Conservation (phyloP, 2,329 filamentous ascomycete species). For the Thelonectria blattea region DNA sequence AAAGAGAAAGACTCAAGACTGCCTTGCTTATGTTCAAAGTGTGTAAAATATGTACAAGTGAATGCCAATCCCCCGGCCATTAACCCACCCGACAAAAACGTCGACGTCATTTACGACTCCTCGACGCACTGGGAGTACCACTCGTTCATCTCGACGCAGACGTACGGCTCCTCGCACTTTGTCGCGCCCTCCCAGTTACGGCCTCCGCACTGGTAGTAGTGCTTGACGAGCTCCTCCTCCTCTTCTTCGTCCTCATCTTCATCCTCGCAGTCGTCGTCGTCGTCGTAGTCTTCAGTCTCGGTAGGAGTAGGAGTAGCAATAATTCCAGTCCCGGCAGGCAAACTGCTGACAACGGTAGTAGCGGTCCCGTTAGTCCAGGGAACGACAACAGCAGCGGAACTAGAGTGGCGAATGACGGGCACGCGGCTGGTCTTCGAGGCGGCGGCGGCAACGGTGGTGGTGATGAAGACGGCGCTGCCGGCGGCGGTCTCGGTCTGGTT, state of each 20-base stretch:
- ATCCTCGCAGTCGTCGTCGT: conserved; percentile 2
- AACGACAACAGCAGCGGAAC: conserved; percentile 20
- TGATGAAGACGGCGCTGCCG: background rate
- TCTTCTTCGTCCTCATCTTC: background rate
- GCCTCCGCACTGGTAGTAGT: conserved; percentile 34
- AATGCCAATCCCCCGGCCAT: conserved; percentile 12
- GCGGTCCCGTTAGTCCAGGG: conserved; percentile 32
- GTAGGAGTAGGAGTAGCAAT: conserved; percentile 15
- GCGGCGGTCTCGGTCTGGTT: conserved; percentile 19
- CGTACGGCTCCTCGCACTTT: conserved; percentile 30
- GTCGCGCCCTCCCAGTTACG: conserved; percentile 29
- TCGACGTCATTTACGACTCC: background rate
- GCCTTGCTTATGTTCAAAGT: conserved; percentile 13
- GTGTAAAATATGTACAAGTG: conserved; percentile 27
- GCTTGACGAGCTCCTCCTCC: conserved; percentile 15
- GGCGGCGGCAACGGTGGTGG: background rate
- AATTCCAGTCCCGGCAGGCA: conserved; percentile 24
- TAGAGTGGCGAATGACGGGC: conserved; percentile 32
- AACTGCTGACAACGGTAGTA: conserved; percentile 3
- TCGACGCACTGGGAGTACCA: conserved; percentile 34
- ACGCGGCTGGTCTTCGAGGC: conserved; percentile 16
- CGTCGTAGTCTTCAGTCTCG: conserved; percentile 14
- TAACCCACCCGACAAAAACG: background rate
- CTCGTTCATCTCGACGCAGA: conserved; percentile 27
- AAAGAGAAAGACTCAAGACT: background rate